Base-by-base conservation (phyloP, 2,329 filamentous ascomycete species). In the Penicillium fuscoglaucum region DNA sequence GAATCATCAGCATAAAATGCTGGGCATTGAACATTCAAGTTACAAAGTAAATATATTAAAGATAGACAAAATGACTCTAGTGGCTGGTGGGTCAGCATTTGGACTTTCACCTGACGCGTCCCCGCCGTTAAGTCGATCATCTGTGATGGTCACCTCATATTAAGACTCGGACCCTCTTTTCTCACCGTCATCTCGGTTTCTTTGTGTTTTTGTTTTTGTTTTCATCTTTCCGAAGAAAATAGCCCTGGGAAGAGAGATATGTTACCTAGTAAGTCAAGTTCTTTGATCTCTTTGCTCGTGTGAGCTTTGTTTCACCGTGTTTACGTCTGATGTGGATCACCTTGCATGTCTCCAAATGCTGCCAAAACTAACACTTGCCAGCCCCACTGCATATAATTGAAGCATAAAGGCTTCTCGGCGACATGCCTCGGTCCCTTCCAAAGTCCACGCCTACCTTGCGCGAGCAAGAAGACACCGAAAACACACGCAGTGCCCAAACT, bases 351-450 rank as follows among this genome's bases (percentile, higher is more conserved):
- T 41, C 41, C 41, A 54, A 40, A 21, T 52, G 15, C 49, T 29
- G 31, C 26, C 35, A 40, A 44, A 48, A 59, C 56, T 58, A 43
- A 56, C 57, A 15, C 24, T 29, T 47, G 33, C 26, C 28, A 61
- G 58, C 35, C 29, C 50, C 44, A 49, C 49, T 26, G 29, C 19
- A 26, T 17, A 54, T 15, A 24, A 29, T n/a, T 50, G 55, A 55
- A 59, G 55, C 48, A 35, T 57, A 53, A 59, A 40, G 12, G 40
- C 58, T 58, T 47, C 43, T 39, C 33, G 24, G 37, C 61, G 43
- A 47, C 39, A 74, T 74, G 72, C 69, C 71, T 66, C 71, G 70
- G 45, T 74, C 71, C 6, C 53, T 72, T 15, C 66, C 71, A 21
- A 66, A 70, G 45, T 57, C 68, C 29, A 56, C 48, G 15, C 55